Conservation (phyloP, 768 basidiomycete genomes). For the Leccinum imitatum region DNA sequence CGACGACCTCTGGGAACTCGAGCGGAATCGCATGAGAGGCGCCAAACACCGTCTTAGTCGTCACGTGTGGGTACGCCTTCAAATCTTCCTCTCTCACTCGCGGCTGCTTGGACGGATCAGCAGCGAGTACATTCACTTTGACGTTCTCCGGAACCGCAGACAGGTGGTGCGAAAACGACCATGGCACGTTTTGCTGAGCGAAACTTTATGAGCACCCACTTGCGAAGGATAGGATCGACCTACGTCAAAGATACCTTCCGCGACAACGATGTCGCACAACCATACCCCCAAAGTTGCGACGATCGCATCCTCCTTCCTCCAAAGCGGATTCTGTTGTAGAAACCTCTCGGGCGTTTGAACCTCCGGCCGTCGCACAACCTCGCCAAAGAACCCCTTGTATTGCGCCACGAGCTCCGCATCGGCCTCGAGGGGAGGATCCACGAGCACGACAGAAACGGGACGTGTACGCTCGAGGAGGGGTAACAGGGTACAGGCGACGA, state of each 20-base stretch:
- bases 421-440: conserved; percentile 18
- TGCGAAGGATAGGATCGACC: background rate
- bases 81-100: conserved; percentile 5
- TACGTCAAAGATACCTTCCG: conserved; percentile 16
- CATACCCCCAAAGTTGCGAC: background rate
- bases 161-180: conserved; percentile 20
- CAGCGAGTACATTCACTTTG: conserved; percentile 12
- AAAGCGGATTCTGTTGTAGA: background rate
- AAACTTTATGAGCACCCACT: background rate
- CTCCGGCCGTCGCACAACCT: background rate
- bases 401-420: background rate
- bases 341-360: background rate
- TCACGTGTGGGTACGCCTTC: conserved; percentile 7
- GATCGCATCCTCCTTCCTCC: conserved; percentile 7
- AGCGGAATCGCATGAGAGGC: conserved; percentile 15
- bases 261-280: conserved; percentile 9
- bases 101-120: conserved; percentile 9
- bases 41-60: conserved; percentile 5
- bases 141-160: conserved; percentile 8
- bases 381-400: background rate
- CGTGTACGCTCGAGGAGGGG: conserved; percentile 12
- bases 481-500: conserved; percentile 16
- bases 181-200: conserved; percentile 23
- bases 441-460: conserved; percentile 15
- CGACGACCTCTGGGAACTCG: conserved; percentile 15